Base-by-base conservation (phyloP, 1,284 basidiomycete species). In the Cryptococcus hybrid region DNA sequence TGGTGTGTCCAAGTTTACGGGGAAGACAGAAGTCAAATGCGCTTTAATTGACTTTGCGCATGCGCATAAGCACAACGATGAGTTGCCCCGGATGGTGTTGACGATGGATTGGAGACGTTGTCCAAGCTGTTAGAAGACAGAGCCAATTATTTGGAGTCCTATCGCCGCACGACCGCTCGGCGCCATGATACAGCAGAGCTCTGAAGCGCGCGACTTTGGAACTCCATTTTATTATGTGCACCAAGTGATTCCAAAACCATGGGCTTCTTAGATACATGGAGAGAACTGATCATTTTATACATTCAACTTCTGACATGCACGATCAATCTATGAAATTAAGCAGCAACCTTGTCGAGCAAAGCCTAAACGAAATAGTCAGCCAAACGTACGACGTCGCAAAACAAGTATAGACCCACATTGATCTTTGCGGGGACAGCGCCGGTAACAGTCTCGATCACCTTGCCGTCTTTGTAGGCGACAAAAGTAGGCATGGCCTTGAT, bases 401-500 rank as follows among this genome's bases (percentile, higher is more conserved):
- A 24, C 24, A 24, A 42, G 40, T n/a, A 9, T 47, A 24, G 24
- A 79, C 80, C 74, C 68, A 81, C 81, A 55, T 71, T 74, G 47
- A 83, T 75, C 71, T 81, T 80, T 59, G 73, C 72, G 13, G 82
- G 82, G 56, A 77, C 81, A 44, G 88, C 88, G 60, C 89, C 89
- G 52, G 85, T 82, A 55, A 86, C 69, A 37, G 85, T 82, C 48
- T 82, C 82, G 59, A 87, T 73, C 75, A 85, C 83, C 67, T 84
- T 65, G 47, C 88, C 88, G 62, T 84, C 81, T 80, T 88, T 83
- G 83, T 85, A 90, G 39, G 84, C 81, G 56, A 84, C 78, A 80
- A 90, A 91, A 3, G 89, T 89, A 13, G 89, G 89, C 85, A 91
- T 88, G 77, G 87, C 87, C 68, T 84, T 84, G 78, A 96, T 84